These are phyloP conservation scores for Vanrija humicola DNA, from an alignment of 1,284 basidiomycete species.

Conservation along the genomic window DNA sequence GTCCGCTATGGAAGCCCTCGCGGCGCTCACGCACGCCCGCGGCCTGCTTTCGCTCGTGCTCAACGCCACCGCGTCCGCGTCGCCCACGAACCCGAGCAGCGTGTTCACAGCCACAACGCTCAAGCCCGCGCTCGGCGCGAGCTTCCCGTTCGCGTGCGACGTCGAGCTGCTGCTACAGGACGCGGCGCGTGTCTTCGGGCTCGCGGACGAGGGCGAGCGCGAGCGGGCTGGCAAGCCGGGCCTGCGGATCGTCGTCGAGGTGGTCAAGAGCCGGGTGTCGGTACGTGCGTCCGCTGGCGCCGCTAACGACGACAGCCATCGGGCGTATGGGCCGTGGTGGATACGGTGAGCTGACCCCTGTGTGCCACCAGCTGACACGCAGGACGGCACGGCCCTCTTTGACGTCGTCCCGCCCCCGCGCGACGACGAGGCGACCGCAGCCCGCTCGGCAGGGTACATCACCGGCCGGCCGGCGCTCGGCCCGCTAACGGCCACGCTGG, in stretches of 20 bases:
- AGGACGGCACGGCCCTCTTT: slow-evolving; percentile 37
- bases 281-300: slow-evolving; percentile 19
- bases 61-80: slow-evolving; percentile 24
- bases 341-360: slow-evolving; percentile 33
- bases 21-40: slow-evolving; percentile 26
- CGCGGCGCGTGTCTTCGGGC: slow-evolving; percentile 40
- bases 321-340: slow-evolving; percentile 42
- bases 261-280: slow-evolving; percentile 40
- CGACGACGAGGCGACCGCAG: slow-evolving; percentile 29
- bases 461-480: slow-evolving; percentile 33
- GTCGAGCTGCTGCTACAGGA: slow-evolving; percentile 42
- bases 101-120: slow-evolving; percentile 38
- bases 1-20: slow-evolving; percentile 39
- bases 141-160: slow-evolving; percentile 38
- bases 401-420: slow-evolving; percentile 33
- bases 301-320: slow-evolving; percentile 21
- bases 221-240: slow-evolving; percentile 30
- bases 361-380: slow-evolving; percentile 6
- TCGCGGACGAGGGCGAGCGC: slow-evolving; percentile 40
- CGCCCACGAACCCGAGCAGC: slow-evolving; percentile 36
- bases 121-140: slow-evolving; percentile 41
- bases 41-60: slow-evolving; percentile 34
- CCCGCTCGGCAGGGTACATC: slow-evolving; percentile 27
- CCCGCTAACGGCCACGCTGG: slow-evolving; percentile 28
- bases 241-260: slow-evolving; percentile 41